These are phyloP conservation scores for Irpex lacteus DNA, from an alignment of 1,284 basidiomycete species.

Conservation along the genomic window DNA sequence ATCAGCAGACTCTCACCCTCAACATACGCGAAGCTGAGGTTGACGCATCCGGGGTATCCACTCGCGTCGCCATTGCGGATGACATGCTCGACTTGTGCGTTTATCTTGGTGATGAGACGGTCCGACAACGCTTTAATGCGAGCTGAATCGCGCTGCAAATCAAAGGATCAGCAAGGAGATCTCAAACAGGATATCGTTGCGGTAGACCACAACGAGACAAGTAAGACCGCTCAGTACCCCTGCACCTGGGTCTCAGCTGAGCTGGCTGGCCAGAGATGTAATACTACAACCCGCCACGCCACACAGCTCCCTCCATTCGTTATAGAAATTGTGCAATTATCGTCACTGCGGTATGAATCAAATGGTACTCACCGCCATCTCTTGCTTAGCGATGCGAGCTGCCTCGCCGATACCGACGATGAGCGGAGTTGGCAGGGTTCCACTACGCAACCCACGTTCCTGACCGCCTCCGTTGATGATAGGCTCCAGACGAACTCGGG, in stretches of 20 bases:
- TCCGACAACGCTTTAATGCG: slow-evolving; percentile 79
- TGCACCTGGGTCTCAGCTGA: slow-evolving; percentile 71
- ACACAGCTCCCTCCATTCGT: slow-evolving; percentile 25
- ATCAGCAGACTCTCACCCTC: slow-evolving; percentile 97
- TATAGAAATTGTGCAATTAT: slow-evolving; percentile 34
- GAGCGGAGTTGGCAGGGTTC: slow-evolving; percentile 89
- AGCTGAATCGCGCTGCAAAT: slow-evolving; percentile 74
- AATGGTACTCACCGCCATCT: slow-evolving; percentile 81
- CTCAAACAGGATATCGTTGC: neutral
- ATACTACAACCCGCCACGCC: slow-evolving; percentile 22
- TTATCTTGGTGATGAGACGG: slow-evolving; percentile 82
- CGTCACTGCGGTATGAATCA: slow-evolving; percentile 42
- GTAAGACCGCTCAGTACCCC: slow-evolving; percentile 75
- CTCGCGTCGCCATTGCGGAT: slow-evolving; percentile 90
- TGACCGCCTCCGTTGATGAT: slow-evolving; percentile 97
- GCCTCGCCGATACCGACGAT: slow-evolving; percentile 96
- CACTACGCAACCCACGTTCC: slow-evolving; percentile 93
- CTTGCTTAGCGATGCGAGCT: slow-evolving; percentile 85
- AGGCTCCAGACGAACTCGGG: slow-evolving; percentile 93
- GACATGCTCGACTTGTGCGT: slow-evolving; percentile 83
- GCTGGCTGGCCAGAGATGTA: slow-evolving; percentile 36
- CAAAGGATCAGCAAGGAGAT: slow-evolving; percentile 18
- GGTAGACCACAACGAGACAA: neutral
- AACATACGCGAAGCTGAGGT: slow-evolving; percentile 95
- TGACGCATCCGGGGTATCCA: slow-evolving; percentile 92